phyloP scores from a whole-genome alignment of 2,329 filamentous ascomycete genomes.

The Mycosphaerelloides madeirae region DNA sequence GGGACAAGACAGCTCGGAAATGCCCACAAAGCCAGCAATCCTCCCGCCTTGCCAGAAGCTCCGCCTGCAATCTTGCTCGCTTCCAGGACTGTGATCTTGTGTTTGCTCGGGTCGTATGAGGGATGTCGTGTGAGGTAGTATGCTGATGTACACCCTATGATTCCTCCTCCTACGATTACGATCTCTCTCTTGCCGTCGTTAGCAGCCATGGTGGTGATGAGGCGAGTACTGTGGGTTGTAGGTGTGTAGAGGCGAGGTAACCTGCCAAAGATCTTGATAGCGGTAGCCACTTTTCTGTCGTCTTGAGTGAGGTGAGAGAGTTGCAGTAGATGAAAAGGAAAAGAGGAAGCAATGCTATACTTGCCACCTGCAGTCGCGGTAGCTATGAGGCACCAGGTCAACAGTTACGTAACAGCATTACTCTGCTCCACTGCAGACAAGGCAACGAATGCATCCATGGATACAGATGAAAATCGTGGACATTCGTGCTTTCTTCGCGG shows the following conservation, averaged over 20 bases:
- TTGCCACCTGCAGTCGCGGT: too few species aligned
- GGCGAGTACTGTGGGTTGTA: background rate
- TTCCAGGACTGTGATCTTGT: slow-evolving; percentile 82
- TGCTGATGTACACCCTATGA: slow-evolving; percentile 86
- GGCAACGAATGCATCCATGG: too few species aligned
- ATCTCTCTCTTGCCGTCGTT: slow-evolving; percentile 29
- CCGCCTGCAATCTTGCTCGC: slow-evolving; percentile 81
- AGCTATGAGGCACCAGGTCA: too few species aligned
- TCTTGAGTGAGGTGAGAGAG: too few species aligned
- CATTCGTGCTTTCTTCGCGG: too few species aligned
- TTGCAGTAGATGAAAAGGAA: background rate
- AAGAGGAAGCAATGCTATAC: too few species aligned
- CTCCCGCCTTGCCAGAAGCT: slow-evolving; percentile 91
- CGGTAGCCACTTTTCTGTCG: slow-evolving; percentile 1
- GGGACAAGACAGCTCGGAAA: slow-evolving; percentile 81
- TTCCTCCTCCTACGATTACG: slow-evolving; percentile 64
- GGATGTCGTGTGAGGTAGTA: slow-evolving; percentile 88
- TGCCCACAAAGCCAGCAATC: slow-evolving; percentile 84
- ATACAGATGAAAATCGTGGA: too few species aligned
- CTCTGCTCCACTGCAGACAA: too few species aligned
- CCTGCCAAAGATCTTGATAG: background rate
- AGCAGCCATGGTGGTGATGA: slow-evolving; percentile 25
- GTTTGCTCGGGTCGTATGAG: slow-evolving; percentile 66
- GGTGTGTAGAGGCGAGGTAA: background rate
- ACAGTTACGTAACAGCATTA: too few species aligned